Evolutionary conservation across 2,329 filamentous ascomycete species (phyloP), one percentile per base, ranked within the genome.

Genomic region (Apiospora rasikravindrae): DNA sequence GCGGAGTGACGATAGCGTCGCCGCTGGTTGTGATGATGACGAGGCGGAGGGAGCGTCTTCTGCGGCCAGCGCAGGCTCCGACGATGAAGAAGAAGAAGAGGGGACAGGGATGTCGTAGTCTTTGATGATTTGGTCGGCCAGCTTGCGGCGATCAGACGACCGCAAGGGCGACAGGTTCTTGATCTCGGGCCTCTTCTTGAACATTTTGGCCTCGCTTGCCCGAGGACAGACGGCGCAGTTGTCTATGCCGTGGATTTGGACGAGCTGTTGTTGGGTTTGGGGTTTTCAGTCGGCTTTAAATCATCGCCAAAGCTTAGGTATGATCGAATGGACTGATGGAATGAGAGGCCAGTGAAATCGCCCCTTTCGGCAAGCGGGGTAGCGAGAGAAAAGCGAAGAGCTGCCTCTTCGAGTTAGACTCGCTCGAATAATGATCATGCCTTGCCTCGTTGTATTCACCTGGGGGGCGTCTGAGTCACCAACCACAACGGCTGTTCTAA

Each of bases 131-230:
- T 90, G 87, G 77, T 92, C 90, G 69, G 91, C 91, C 47, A 91
- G 88, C 76, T 89, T 91, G 72, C 91, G 86, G 73, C 91, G 87
- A 77, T 93, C 91, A 2, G 90, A 92, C 6, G 90, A 92, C 71
- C 91, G 88, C 70, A 93, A 82, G 53, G 91, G 90, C 4, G 90
- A 86, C 16, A 91, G 84, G 24, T 91, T 89, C 83, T 93, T 93
- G 83, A 93, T 88, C 86, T 90, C 88, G 22, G 89, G 88, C 81
- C 90, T 91, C 81, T 91, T 91, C 79, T 90, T 90, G 82, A 91
- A 91, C 89, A 91, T 91, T 72, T 70, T 72, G 40, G 44, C 33
- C 57, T 61, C 16, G 29, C 11, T 61, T 57, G 1, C 16, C 26
- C 10, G 11, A 51, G 11, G 4, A 51, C 10, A 51, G 29, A 40